These are phyloP conservation scores for Hordeum vulgare DNA, from an alignment of 176 grass and related monocot genomes.

Conservation along the genomic window DNA sequence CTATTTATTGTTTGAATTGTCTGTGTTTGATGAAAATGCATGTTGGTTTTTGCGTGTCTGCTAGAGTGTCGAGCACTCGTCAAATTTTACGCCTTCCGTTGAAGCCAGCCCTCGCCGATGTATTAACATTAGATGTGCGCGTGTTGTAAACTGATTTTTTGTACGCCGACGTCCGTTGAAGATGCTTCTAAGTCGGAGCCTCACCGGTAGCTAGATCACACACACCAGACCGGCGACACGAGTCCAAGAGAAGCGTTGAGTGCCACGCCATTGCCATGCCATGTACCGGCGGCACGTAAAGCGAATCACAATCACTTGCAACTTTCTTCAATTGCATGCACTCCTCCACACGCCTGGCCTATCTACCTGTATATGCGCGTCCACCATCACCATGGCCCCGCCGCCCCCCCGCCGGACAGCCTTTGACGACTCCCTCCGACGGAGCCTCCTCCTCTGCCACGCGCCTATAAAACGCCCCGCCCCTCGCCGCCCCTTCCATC, in stretches of 20 bases:
- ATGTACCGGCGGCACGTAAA: not conserved
- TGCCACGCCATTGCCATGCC: not conserved
- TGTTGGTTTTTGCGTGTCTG: no score
- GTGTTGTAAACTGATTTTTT: no score
- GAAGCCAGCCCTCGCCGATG: no score
- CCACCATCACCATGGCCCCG: not conserved
- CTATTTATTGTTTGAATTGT: no score
- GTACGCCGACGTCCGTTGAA: no score
- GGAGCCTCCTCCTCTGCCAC: not conserved
- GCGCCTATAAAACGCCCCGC: conserved; percentile 26
- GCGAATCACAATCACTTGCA: no score
- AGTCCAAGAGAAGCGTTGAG: not conserved
- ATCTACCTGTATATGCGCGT: not conserved
- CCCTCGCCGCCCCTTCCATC: not conserved
- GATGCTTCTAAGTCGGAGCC: no score
- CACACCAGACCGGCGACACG: not conserved
- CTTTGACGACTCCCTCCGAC: not conserved
- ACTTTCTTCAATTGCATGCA: not conserved
- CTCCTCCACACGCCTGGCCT: not conserved
- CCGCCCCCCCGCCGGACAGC: not conserved
- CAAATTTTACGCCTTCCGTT: no score
- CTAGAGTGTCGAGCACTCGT: no score
- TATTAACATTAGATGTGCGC: no score
- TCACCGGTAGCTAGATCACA: no score
- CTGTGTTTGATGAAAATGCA: no score